These are phyloP conservation scores for Rhizopogon rudus DNA, from an alignment of 768 basidiomycete species.

Conservation along the genomic window DNA sequence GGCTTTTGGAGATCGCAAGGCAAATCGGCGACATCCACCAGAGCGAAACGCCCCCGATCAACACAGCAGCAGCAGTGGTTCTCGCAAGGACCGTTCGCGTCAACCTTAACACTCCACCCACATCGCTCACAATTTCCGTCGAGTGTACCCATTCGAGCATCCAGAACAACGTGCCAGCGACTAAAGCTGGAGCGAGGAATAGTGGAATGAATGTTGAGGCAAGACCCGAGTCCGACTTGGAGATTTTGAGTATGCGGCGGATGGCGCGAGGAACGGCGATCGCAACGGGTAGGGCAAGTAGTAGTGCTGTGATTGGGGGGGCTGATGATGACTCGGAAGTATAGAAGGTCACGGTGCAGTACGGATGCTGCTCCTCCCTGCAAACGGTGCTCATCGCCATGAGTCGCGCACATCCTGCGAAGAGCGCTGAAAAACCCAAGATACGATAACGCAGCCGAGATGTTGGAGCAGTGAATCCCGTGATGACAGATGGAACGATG, in stretches of 20 bases:
- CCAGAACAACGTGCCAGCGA: slow-evolving; percentile 69
- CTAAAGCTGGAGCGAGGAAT: slow-evolving; percentile 52
- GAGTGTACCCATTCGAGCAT: slow-evolving; percentile 76
- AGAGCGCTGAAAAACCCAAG: slow-evolving; percentile 62
- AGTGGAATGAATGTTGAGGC: slow-evolving; percentile 59
- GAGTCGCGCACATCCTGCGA: slow-evolving; percentile 65
- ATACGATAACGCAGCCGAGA: slow-evolving; percentile 69
- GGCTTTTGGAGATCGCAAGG: slow-evolving; percentile 49
- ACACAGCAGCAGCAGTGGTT: slow-evolving; percentile 42
- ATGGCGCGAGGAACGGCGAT: slow-evolving; percentile 54
- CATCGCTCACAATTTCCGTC: slow-evolving; percentile 37
- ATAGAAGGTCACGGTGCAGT: slow-evolving; percentile 89
- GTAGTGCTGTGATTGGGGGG: slow-evolving; percentile 55
- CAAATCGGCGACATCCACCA: slow-evolving; percentile 79
- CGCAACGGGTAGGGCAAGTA: slow-evolving; percentile 53
- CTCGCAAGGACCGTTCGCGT: slow-evolving; percentile 62
- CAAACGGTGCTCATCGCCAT: slow-evolving; percentile 84
- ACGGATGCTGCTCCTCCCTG: slow-evolving; percentile 90
- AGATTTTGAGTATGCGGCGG: slow-evolving; percentile 52
- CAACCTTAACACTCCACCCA: slow-evolving; percentile 41
- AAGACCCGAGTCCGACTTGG: slow-evolving; percentile 70
- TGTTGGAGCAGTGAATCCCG: slow-evolving; percentile 65
- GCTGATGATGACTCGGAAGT: slow-evolving; percentile 63
- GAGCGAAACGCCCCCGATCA: slow-evolving; percentile 49
- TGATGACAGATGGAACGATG: slow-evolving; percentile 53